Base-by-base conservation (phyloP, 306 rosid genomes). In the Dicorynia guianensis region DNA sequence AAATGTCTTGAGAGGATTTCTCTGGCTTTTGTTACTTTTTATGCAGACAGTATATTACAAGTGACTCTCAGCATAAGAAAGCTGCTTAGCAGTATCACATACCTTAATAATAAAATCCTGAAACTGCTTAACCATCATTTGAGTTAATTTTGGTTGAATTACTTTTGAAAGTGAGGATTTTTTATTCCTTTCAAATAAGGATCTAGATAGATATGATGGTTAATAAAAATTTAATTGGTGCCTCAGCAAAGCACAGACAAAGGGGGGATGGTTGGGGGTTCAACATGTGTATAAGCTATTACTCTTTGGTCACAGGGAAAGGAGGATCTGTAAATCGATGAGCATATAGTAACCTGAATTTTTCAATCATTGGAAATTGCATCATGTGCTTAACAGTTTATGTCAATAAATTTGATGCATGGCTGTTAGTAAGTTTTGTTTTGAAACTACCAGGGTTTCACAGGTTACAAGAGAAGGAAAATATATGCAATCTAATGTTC, bases 401-500 rank as follows among this genome's bases (percentile, higher is more conserved):
- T 63, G 42, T 35, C 53, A 14, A 19, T 48, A 48, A 52, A 62
- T 70, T 46, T 42, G 2, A 72, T 42, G 52, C 60, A 69, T 65
- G 55, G 43, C 67, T 68, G 17, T 82, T 49, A 62, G 2, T 84
- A 33, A 80, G 30, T 73, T n/a, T n/a, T 70, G 58, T 66, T 78
- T 42, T 73, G 60, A 66, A 61, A 60, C 39, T 80, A 15, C 53
- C 92, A 95, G 99, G 90, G 86, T 95, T 83, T 90, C 99, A 61
- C 97, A 87, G 68, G 93, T 95, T 61, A 90, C 99, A 49, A 89
- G 86, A 69, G 96, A 95, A 78, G 99, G 99, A 75, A 95, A 92
- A 87, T 88, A 80, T 74, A 88, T 87, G 58, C 93, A 90, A 63
- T 95, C 99, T 56, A 84, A 81, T 76, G 97, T 92, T 73, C 99